Evolutionary conservation across 2,329 filamentous ascomycete species (phyloP).

Genomic region (Calonectria hawksworthii): DNA sequence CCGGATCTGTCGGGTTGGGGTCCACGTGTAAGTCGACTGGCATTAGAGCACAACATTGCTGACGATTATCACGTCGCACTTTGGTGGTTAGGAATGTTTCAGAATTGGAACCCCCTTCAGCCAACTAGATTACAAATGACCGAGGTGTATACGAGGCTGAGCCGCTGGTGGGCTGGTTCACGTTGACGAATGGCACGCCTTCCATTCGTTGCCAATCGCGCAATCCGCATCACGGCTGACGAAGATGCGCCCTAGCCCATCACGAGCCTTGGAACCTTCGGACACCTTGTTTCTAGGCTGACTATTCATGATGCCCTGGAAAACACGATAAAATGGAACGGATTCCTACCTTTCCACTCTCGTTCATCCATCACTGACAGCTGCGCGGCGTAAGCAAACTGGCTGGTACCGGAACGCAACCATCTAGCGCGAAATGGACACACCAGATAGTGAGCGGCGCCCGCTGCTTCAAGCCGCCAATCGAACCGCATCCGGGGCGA

Average conservation of each 20-base stretch:
- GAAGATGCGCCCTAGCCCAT: slow-evolving; percentile 30
- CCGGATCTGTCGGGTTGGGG: background rate
- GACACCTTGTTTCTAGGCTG: slow-evolving; percentile 11
- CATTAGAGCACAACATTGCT: slow-evolving; percentile 2
- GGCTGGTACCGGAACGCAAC: background rate
- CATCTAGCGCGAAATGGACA: background rate
- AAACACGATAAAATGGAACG: background rate
- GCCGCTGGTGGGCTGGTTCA: background rate
- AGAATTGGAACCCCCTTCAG: background rate
- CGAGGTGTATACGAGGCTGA: background rate
- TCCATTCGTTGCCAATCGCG: slow-evolving; percentile 31
- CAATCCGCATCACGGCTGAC: slow-evolving; percentile 41
- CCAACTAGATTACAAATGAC: background rate
- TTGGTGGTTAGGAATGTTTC: background rate
- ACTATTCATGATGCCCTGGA: background rate
- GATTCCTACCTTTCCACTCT: background rate
- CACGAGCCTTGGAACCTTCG: slow-evolving; percentile 21
- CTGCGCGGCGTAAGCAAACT: background rate
- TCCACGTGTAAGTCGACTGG: background rate
- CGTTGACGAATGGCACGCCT: background rate
- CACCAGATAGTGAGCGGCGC: slow-evolving; percentile 7
- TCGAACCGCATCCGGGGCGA: slow-evolving; percentile 7
- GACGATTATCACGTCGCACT: background rate
- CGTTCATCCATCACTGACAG: background rate
- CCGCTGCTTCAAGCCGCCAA: slow-evolving; percentile 28